Conservation (phyloP, 163 green algal species). For the Prototheca cutis region DNA sequence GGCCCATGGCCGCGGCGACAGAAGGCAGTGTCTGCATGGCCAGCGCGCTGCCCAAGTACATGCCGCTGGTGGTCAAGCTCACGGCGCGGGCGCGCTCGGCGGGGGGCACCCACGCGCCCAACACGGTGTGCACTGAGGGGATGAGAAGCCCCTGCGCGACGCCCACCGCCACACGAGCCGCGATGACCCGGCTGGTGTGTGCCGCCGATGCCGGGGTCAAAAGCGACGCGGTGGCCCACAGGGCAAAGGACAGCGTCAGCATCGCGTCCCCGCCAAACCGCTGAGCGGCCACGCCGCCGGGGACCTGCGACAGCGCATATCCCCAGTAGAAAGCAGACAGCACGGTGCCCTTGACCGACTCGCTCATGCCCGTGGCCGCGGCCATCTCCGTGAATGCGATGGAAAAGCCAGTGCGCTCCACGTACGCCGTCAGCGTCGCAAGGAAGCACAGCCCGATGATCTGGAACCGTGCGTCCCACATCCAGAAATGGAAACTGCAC, state of each 20-base stretch:
- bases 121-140: constrained; percentile 19
- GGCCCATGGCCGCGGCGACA: constrained; percentile 40
- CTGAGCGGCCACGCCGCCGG: constrained; percentile 73
- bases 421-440: constrained; percentile 75
- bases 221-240: constrained; percentile 67
- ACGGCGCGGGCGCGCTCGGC: constrained; percentile 75
- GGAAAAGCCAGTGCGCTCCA: constrained; percentile 91
- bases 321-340: constrained; percentile 94
- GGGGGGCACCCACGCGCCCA: constrained; percentile 73
- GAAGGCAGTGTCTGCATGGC: constrained; percentile 81
- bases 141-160: constrained; percentile 54
- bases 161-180: constrained; percentile 66
- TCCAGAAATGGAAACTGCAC: too few relatives aligned
- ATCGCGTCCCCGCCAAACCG: constrained; percentile 69
- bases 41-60: constrained; percentile 84
- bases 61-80: constrained; percentile 86
- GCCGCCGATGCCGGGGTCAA: constrained; percentile 60
- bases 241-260: constrained; percentile 69
- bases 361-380: constrained; percentile 44
- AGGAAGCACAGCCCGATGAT: constrained; percentile 73
- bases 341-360: constrained; percentile 79
- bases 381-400: constrained; percentile 87
- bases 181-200: constrained; percentile 28
- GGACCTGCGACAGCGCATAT: constrained; percentile 89
- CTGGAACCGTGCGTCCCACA: constrained; percentile 36